Evolutionary conservation across 2,329 filamentous ascomycete genomes (phyloP), one percentile per base, ranked within the genome.

Genomic region (Beauveria varroae): DNA sequence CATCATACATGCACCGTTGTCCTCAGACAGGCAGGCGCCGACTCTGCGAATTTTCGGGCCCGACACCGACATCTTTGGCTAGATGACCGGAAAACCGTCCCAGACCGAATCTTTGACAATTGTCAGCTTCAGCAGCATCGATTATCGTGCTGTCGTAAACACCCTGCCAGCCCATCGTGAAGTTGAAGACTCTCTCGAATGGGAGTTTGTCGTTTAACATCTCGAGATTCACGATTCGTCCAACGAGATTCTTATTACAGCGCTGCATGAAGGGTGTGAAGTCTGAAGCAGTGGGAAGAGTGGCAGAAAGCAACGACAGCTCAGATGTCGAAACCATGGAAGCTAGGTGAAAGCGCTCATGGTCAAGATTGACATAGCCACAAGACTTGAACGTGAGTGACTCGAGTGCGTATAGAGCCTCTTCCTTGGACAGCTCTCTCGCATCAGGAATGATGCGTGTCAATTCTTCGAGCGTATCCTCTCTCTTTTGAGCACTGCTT

Each of bases 331-430:
- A 68, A 22, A 77, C 65, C 52, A 78, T 67, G 26, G 64, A 64
- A 55, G 73, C 70, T 10, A 78, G 74, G 60, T 77, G 72, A 51
- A 78, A 70, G 28, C 68, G 68, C 0, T 67, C 59, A 0, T 63
- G 34, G 20, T 75, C 71, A 1, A 87, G 68, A 6, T 72, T 70
- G 40, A 79, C 81, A 66, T 88, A 88, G 56, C 86, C 86, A 67
- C 85, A 88, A 0, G 84, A 87, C 37, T 79, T 79, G 71, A 88
- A 80, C 1, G 77, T 75, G 34, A 87, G 71, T 16, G 67, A 70
- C 28, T 70, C 68, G 24, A 79, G 66, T 18, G 65, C 66, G 41
- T 72, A 73, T 4, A 59, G 62, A n/a, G 56, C 62, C 64, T 72
- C 67, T 34, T 75, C 71, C 5, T 30, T 47, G 6, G 59, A n/a